Evolutionary conservation across 352 stramenopile genomes (phyloP).

Genomic region (Phytophthora cryptogea): DNA sequence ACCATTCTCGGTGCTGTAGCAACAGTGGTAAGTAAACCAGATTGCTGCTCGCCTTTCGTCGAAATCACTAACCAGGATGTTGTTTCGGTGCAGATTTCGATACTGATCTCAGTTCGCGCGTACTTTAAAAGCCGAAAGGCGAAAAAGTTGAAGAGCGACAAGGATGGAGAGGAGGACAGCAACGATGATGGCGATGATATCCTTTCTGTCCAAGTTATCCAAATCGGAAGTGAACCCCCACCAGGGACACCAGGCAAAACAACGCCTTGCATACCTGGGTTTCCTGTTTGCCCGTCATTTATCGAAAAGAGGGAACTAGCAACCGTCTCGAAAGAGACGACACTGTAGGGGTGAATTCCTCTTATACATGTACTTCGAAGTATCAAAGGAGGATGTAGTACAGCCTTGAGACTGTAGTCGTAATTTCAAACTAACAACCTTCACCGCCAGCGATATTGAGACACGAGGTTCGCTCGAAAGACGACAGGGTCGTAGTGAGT

Average conservation of each 20-base stretch:
- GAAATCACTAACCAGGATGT: not conserved
- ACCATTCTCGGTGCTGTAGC: constrained; percentile 48
- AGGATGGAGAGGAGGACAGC: constrained; percentile 5
- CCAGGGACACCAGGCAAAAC: not conserved
- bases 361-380: constrained; percentile 18
- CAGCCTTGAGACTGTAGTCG: constrained; percentile 12
- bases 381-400: constrained; percentile 13
- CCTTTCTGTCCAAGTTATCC: constrained; percentile 9
- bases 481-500: constrained; percentile 55
- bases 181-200: constrained; percentile 13
- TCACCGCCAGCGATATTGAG: constrained; percentile 68
- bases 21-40: constrained; percentile 33
- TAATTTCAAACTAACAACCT: constrained; percentile 45
- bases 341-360: constrained; percentile 8
- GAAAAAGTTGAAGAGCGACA: constrained; percentile 7
- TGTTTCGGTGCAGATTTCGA: constrained; percentile 29
- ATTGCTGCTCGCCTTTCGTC: not conserved
- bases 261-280: not conserved
- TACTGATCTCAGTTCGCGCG: constrained; percentile 36
- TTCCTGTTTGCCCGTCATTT: constrained; percentile 4
- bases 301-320: not conserved
- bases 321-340: constrained; percentile 13
- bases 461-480: constrained; percentile 60
- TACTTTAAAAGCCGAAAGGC: constrained; percentile 41
- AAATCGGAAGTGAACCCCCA: constrained; percentile 2